Percentiles rank a stretch among this genome's conserved stretches.
These are phyloP conservation scores for Kwoniella bestiolae DNA, from an alignment of 768 basidiomycete genomes.

Conservation along the genomic window DNA sequence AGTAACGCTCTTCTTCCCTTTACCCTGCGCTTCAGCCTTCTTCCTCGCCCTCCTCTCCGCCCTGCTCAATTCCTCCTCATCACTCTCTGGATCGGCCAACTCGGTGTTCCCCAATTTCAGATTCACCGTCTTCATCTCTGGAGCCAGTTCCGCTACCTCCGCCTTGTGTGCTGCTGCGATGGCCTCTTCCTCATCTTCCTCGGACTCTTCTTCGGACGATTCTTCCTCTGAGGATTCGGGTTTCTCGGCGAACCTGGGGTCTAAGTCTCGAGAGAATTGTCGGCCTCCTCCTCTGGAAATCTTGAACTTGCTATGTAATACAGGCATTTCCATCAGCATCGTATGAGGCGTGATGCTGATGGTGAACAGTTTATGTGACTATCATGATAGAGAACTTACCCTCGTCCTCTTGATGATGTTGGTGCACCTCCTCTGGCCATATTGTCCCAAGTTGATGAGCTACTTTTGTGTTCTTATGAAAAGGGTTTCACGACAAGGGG, in stretches of 20 bases:
- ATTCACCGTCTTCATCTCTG: constrained; percentile 48
- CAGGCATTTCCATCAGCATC: neutral
- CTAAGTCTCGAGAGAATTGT: constrained; percentile 68
- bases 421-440: constrained; percentile 51
- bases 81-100: constrained; percentile 23
- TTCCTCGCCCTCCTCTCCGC: constrained; percentile 77
- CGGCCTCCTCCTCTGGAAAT: constrained; percentile 85
- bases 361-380: neutral
- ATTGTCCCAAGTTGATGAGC: neutral
- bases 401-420: constrained; percentile 51
- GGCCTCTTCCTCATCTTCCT: constrained; percentile 58
- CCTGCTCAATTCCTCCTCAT: constrained; percentile 65
- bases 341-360: neutral
- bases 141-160: constrained; percentile 49
- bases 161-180: constrained; percentile 42
- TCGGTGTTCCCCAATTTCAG: constrained; percentile 58
- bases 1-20: constrained; percentile 46
- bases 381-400: no score
- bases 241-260: constrained; percentile 30
- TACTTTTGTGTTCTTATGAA: no score
- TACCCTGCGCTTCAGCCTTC: constrained; percentile 68
- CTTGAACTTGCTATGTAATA: constrained; percentile 69
- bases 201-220: constrained; percentile 36
- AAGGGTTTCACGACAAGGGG: no score
- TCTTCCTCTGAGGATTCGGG: constrained; percentile 33